Evolutionary conservation across 441 rosid genomes (phyloP), one percentile per base, ranked within the genome.

Genomic region (Populus trichocarpa): DNA sequence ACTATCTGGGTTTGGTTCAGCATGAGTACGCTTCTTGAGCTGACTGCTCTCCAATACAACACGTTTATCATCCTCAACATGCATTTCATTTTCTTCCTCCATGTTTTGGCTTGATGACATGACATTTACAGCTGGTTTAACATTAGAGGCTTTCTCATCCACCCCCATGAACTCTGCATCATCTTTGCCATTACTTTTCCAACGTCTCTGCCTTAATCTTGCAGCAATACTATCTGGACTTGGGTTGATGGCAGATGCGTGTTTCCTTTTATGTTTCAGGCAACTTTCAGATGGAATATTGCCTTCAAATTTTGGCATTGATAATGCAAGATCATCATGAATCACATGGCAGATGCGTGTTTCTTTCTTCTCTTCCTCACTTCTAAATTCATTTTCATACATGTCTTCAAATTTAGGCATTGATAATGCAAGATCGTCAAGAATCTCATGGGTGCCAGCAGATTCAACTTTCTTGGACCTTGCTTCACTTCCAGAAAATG

Each of bases 1-100:
- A 75, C 90, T 88, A 69, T 86, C 81, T 14, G 78, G 78, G 81
- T 65, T 78, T 67, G 86, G 81, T 70, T 86, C 86, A 22, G 61
- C 14, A 66, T 35, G 8, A 65, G 83, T 23, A 80, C 83, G 84
- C 78, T 79, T 80, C 64, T 57, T 59, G 12, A 26, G 81, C 66
- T 80, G 33, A 68, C 77, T 28, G 30, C 65, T 77, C n/a, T 38
- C 81, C 9, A 12, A 40, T 68, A 53, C 67, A 61, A 5, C 71
- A 69, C n/a, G 38, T 63, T 82, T 61, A 42, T 23, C 26, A 22
- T 72, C 76, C 72, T 35, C 26, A 67, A 33, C 30, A 5, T 42
- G 32, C 38, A 23, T 35, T 67, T 73, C 81, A 75, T 81, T 74
- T 72, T 77, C 83, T 32, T 78, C 25, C 36, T 63, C 67, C 38